These are phyloP conservation scores for Multifurca ochricompacta DNA, from an alignment of 768 basidiomycete species.

Conservation along the genomic window DNA sequence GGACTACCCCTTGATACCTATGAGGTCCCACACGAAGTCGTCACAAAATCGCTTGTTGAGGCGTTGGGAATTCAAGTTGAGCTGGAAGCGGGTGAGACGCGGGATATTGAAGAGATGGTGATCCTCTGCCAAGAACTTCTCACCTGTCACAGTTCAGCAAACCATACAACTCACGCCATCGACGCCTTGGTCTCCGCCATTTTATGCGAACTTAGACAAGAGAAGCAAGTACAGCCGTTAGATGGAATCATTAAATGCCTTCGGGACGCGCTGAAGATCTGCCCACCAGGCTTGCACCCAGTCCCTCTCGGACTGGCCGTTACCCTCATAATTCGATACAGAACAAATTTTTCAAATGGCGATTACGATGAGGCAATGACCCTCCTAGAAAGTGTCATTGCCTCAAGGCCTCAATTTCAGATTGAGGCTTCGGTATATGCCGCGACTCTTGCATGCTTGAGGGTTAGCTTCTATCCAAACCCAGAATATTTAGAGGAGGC, in stretches of 20 bases:
- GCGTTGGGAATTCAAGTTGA: no score
- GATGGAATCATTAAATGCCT: neutral
- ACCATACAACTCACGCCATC: neutral
- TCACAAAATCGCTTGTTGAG: no score
- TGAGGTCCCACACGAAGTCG: neutral
- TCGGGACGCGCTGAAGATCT: neutral
- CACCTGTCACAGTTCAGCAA: no score
- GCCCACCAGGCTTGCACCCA: neutral
- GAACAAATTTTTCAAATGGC: neutral
- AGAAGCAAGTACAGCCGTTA: neutral
- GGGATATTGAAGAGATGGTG: neutral
- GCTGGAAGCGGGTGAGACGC: no score
- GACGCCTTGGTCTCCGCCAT: neutral
- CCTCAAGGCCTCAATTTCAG: neutral
- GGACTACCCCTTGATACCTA: no score
- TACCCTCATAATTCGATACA: neutral
- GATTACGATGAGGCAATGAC: conserved; percentile 3
- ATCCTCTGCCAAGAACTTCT: neutral
- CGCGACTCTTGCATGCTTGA: neutral
- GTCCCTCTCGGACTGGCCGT: neutral
- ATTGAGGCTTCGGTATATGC: neutral
- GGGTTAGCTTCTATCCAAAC: neutral
- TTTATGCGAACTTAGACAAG: neutral
- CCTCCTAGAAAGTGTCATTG: neutral
- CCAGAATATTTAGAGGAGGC: neutral